phyloP scores from a whole-genome alignment of 1,284 basidiomycete species.

The Papiliotrema nemorosa region DNA sequence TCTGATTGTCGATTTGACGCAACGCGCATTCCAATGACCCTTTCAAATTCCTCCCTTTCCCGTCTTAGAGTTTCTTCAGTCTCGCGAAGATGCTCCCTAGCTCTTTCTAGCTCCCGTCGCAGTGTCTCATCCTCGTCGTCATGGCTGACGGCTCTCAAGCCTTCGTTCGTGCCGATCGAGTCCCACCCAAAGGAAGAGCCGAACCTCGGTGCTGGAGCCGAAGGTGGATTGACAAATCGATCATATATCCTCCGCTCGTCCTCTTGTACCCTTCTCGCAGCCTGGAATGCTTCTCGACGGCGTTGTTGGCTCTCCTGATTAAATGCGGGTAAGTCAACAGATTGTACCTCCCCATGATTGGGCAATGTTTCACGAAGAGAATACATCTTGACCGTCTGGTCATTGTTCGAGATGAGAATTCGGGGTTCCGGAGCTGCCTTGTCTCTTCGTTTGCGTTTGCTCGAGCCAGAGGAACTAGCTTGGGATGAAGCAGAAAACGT shows the following conservation, averaged over 20 bases:
- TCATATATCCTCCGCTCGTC: neutral
- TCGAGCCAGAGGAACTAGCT: neutral
- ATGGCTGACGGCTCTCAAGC: neutral
- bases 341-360: no score
- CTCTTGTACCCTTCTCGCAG: neutral
- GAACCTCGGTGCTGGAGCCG: conserved; percentile 11
- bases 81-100: conserved; percentile 10
- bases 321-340: neutral
- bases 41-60: conserved; percentile 22
- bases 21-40: conserved; percentile 19
- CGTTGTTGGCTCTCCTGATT: neutral
- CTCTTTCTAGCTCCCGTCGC: conserved; percentile 12
- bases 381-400: conserved; percentile 47
- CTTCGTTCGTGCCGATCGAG: conserved; percentile 9
- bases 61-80: conserved; percentile 9
- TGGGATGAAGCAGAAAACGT: neutral
- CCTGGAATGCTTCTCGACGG: neutral
- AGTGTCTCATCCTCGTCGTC: conserved; percentile 6
- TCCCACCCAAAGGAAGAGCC: conserved; percentile 16
- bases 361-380: no score
- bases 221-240: conserved; percentile 4
- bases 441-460: neutral
- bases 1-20: neutral
- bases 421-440: conserved; percentile 34
- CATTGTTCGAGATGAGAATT: conserved; percentile 47